Conservation (phyloP, 2,329 filamentous ascomycete genomes). For the Triangularia setosa region DNA sequence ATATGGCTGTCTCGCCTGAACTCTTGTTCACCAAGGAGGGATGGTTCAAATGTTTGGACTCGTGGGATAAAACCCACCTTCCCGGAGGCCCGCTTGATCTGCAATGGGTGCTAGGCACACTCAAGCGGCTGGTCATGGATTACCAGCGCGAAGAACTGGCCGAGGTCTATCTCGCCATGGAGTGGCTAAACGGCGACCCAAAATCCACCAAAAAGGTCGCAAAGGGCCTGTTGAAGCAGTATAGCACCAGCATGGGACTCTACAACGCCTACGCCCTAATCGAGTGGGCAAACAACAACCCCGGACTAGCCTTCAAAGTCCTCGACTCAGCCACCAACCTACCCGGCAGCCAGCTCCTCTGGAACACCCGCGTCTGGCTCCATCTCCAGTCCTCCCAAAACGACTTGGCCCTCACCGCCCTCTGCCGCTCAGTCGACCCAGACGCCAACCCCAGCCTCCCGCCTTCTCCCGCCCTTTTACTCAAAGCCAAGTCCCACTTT, state of each 20-base stretch:
- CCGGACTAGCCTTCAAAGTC: conserved; percentile 58
- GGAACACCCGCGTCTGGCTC: conserved; percentile 65
- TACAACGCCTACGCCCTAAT: conserved; percentile 79
- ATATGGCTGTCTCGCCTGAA: conserved; percentile 41
- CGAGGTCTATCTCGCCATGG: conserved; percentile 67
- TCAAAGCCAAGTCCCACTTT: conserved; percentile 53
- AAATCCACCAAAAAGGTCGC: conserved; percentile 62
- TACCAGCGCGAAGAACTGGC: conserved; percentile 52
- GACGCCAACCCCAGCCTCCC: conserved; percentile 19
- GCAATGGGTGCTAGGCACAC: conserved; percentile 46
- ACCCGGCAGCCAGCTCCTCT: conserved; percentile 50
- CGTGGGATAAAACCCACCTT: conserved; percentile 23
- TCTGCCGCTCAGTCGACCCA: conserved; percentile 39
- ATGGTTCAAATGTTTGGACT: conserved; percentile 44
- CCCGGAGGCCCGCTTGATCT: conserved; percentile 34
- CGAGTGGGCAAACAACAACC: conserved; percentile 58
- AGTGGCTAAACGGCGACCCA: conserved; percentile 49
- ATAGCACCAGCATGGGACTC: conserved; percentile 59
- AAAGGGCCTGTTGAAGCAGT: conserved; percentile 67
- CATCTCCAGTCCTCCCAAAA: conserved; percentile 46
- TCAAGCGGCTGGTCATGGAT: conserved; percentile 54
- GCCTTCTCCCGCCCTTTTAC: conserved; percentile 32
- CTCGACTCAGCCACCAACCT: conserved; percentile 58
- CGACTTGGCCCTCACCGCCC: conserved; percentile 33
- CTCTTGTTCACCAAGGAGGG: conserved; percentile 46